Evolutionary conservation across 176 grass and related monocot genomes (phyloP).

Genomic region (Avena insularis): DNA sequence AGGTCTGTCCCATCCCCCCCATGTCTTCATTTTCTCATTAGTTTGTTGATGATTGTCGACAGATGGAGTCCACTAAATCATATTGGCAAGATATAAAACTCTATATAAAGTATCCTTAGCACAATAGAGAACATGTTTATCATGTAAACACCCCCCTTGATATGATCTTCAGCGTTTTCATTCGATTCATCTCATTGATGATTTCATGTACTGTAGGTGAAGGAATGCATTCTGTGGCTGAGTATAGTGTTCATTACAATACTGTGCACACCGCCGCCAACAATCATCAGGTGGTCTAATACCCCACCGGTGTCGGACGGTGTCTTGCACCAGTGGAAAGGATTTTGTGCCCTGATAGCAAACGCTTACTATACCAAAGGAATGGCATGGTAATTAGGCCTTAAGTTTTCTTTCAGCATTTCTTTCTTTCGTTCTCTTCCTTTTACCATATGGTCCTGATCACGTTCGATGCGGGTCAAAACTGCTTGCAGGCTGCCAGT

Average conservation of each 20-base stretch:
- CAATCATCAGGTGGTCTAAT: conserved; percentile 88
- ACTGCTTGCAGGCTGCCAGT: conserved; percentile 80
- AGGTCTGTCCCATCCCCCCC: background rate
- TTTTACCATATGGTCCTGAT: conserved; percentile 5
- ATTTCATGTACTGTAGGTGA: conserved; percentile 45
- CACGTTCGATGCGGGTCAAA: conserved; percentile 12
- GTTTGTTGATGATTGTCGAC: conserved; percentile 6
- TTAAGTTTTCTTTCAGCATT: background rate
- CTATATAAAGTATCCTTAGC: conserved; percentile 36
- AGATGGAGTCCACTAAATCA: conserved; percentile 32
- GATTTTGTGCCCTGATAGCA: conserved; percentile 91
- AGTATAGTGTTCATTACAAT: conserved; percentile 98
- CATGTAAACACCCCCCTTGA: background rate
- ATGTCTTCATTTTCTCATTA: conserved; percentile 11
- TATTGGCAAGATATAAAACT: conserved; percentile 40
- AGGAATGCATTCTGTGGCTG: conserved; percentile 92
- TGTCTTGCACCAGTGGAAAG: conserved; percentile 92
- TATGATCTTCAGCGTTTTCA: background rate
- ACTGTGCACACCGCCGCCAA: conserved; percentile 89
- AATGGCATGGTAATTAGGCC: conserved; percentile 83
- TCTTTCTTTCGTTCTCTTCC: background rate
- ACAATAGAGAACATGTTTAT: conserved; percentile 12
- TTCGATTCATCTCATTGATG: background rate
- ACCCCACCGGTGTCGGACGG: conserved; percentile 77
- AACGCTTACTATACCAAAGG: conserved; percentile 94